phyloP scores from a whole-genome alignment of 2,329 filamentous ascomycete genomes.

The Penicillium concentricum region DNA sequence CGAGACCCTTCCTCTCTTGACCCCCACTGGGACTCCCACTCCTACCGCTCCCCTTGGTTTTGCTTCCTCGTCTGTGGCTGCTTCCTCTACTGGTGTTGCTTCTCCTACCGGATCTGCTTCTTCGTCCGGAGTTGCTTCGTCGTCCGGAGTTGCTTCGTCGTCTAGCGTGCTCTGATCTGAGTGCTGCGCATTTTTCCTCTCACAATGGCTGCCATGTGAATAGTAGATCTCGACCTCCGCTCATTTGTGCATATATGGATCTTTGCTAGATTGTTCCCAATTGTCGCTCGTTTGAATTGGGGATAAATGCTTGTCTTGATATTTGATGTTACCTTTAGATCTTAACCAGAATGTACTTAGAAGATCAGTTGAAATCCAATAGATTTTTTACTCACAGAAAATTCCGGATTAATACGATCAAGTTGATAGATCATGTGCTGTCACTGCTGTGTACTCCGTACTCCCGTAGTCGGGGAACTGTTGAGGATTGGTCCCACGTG shows the following conservation, averaged over 20 bases:
- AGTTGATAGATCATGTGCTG: background rate
- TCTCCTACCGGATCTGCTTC: background rate
- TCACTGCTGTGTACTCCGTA: no score
- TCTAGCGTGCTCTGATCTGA: background rate
- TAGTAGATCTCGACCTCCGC: no score
- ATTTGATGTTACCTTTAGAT: background rate
- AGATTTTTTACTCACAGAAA: background rate
- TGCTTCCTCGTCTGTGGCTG: background rate
- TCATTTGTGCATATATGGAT: background rate
- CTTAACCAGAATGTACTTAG: background rate
- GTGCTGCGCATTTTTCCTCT: background rate
- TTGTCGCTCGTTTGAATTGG: background rate
- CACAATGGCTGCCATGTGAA: background rate
- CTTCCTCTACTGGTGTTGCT: background rate
- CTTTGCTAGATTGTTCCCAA: background rate
- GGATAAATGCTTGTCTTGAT: no score
- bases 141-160: background rate
- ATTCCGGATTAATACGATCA: no score
- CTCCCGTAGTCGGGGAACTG: no score
- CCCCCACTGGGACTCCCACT: slow-evolving; percentile 10
- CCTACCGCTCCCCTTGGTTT: slow-evolving; percentile 3
- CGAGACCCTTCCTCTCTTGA: background rate
- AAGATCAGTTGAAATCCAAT: background rate
- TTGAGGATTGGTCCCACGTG: background rate
- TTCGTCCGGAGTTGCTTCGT: background rate